Percentiles rank a stretch among this genome's conserved stretches.
Evolutionary conservation across 106 monocot genomes (phyloP).

Genomic region (Gastrodia elata): DNA sequence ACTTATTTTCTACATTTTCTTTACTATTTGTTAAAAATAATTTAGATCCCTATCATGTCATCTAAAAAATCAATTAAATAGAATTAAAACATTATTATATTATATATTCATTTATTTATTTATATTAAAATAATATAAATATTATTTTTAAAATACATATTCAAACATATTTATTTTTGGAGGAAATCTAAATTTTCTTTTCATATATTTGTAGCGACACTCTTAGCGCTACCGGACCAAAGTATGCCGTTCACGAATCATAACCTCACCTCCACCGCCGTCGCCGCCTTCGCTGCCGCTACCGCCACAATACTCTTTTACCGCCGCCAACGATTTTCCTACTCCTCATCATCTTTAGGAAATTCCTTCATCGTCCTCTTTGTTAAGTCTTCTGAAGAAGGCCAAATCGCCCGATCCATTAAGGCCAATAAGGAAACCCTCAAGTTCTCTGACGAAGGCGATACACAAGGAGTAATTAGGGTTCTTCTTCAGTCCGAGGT

Average conservation of each 20-base stretch:
- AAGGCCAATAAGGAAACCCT: conserved; percentile 23
- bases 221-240: too few species aligned
- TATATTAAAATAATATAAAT: too few species aligned
- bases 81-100: too few species aligned
- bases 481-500: conserved; percentile 26
- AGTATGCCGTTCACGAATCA: neutral
- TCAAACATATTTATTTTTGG: too few species aligned
- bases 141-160: too few species aligned
- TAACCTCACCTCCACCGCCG: neutral
- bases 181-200: too few species aligned
- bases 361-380: conserved; percentile 17
- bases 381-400: conserved; percentile 35
- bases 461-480: conserved; percentile 12
- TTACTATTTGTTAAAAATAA: too few species aligned
- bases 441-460: conserved; percentile 18
- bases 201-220: too few species aligned
- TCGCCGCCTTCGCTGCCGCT: neutral
- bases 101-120: too few species aligned
- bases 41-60: too few species aligned
- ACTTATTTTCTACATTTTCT: too few species aligned
- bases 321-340: neutral
- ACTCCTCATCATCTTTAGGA: neutral
- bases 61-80: too few species aligned
- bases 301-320: neutral
- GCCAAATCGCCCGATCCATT: conserved; percentile 22